Base-by-base conservation (phyloP, 2,329 filamentous ascomycete genomes). In the Pseudogymnoascus pannorum region DNA sequence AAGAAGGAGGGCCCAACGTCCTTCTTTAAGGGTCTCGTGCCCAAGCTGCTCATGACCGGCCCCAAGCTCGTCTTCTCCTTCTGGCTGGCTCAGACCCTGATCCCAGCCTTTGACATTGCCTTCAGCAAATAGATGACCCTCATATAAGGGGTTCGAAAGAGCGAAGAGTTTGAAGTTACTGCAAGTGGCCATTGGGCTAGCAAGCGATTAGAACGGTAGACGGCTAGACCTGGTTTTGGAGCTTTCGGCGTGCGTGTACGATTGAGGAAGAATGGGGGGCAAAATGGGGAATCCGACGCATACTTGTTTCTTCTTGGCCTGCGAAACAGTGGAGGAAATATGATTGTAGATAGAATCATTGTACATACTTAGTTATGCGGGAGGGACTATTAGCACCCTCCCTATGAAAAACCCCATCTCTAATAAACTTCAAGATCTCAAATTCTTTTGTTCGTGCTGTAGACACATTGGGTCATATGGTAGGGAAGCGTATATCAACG, bases 41-140 rank as follows among this genome's bases (percentile, higher is more conserved):
- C 94, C 65, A 99, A 99, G 88, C 86, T 99, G 66, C 83, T 99
- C 72, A 99, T 99, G 94, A 99, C 94, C 14, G 95, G 94, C 22
- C 94, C 94, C 66, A 99, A 99, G 84, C 84, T 99, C 64, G 94
- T 97, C 65, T 99, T 99, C 81, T 97, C 92, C 64, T 99, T 99
- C 87, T 99, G 94, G 94, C 86, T 99, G 73, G 94, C 94, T 62
- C 94, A 99, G 81, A 97, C 94, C 29, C 81, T 99, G 71, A 99
- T 99, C 73, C 94, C 94, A 59, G 88, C 92, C 38, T 97, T 97
- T 75, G 90, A 85, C 71, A 85, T 86, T 57, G 71, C 69, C 11
- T 61, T 73, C 57, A 58, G 57, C 57, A 36, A 36, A 54, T 54
- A 54, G 5, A 54, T 54, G 26, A 14, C n/a, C 16, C 48, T 12